Evolutionary conservation across 352 stramenopile species (phyloP).

Genomic region (Pythium utonaiense): DNA sequence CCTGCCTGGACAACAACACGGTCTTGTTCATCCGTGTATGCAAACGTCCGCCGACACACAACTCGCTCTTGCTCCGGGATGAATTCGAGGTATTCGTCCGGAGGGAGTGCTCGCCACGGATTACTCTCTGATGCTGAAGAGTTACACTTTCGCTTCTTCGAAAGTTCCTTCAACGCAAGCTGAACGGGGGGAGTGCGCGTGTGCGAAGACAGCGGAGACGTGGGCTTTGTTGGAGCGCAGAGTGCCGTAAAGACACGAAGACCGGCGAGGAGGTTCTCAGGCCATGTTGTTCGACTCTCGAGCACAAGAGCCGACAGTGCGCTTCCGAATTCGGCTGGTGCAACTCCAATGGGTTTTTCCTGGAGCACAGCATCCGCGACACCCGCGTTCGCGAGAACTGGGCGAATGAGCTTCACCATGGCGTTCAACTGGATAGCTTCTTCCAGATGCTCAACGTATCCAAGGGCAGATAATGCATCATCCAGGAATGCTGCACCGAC

Average conservation of each 20-base stretch:
- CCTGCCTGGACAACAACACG: constrained; percentile 40
- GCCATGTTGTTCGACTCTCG: constrained; percentile 26
- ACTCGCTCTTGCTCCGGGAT: constrained; percentile 26
- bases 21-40: constrained; percentile 38
- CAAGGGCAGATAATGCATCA: constrained; percentile 45
- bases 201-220: not conserved
- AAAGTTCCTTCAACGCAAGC: constrained; percentile 50
- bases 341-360: not conserved
- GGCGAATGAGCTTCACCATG: constrained; percentile 62
- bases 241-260: constrained; percentile 50
- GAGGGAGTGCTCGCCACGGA: constrained; percentile 29
- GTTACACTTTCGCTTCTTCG: constrained; percentile 23
- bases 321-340: constrained; percentile 9
- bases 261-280: constrained; percentile 38
- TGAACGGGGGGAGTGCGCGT: constrained; percentile 23
- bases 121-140: not conserved
- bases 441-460: constrained; percentile 50
- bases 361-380: constrained; percentile 34
- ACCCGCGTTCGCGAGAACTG: constrained; percentile 35
- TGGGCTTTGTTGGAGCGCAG: constrained; percentile 23
- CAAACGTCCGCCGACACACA: constrained; percentile 47
- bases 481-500: constrained; percentile 57
- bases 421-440: constrained; percentile 43
- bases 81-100: constrained; percentile 41
- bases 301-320: constrained; percentile 10